Evolutionary conservation across 805 yeast species (phyloP), one percentile per base, ranked within the genome.

Genomic region (Kazachstania viticola): DNA sequence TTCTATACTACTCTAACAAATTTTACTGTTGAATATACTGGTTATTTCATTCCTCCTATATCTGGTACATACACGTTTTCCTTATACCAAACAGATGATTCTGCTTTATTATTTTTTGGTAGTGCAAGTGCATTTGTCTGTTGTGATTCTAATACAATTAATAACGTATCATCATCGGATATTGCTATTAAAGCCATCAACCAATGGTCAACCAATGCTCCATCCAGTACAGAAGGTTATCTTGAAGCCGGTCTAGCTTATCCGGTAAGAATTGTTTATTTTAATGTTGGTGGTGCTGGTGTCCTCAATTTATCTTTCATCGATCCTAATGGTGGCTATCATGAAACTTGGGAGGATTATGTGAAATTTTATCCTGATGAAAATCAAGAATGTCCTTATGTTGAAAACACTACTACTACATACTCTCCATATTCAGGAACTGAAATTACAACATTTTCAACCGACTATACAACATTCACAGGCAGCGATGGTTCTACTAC

Each of bases 41-140:
- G 54, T 28, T 54, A 44, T 30, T 48, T 44, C 37, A 17, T 36
- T n/a, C 54, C 65, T 13, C 35, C 40, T 2, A 38, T 31, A 14
- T 36, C 55, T 16, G 65, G 64, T 39, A 30, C 41, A 3, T 60
- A 57, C 31, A 39, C 40, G 1, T 43, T 59, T 25, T 17, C 30
- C 7, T 34, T 58, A 17, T 21, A 29, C 4, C 22, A 25, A 8
- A 44, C 51, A 14, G 64, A 60, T 44, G 64, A 60, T 36, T 42
- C 49, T 14, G 57, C 21, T 8, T 19, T 19, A 19, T 8, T 19
- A 19, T 8, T 11, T 11, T 8, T 58, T 38, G 64, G 60, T 19
- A 23, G 29, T 14, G 43, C 45, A 5, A 43, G 43, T 33, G 64
- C 60, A 3, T 58, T 56, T 8, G 9, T 8, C 7, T 19, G 21